A percentile compares a stretch with the other conserved stretches of the same genome.
phyloP scores from a whole-genome alignment of 2,329 filamentous ascomycete species.

The Xylaria multiplex region DNA sequence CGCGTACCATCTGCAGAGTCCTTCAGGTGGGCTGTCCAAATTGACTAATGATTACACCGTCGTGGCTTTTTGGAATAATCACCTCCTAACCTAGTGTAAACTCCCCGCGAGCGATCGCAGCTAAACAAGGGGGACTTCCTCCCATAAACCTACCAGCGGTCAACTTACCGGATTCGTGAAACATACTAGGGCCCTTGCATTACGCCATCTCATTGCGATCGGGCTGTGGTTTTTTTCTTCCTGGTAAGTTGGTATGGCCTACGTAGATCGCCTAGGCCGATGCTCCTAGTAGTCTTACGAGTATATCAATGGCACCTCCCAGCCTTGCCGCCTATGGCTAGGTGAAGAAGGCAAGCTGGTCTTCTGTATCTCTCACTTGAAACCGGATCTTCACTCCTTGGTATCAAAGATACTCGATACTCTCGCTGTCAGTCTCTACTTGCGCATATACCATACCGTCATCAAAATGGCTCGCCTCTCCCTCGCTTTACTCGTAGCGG shows the following conservation, averaged over 20 bases:
- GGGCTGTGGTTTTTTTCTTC: constrained; percentile 1
- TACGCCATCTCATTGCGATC: constrained; percentile 7
- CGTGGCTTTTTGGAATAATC: too few species aligned
- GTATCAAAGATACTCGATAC: constrained; percentile 11
- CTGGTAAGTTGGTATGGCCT: constrained; percentile 5
- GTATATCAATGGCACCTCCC: constrained; percentile 28
- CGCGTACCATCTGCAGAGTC: constrained; percentile 1
- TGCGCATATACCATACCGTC: constrained; percentile 3
- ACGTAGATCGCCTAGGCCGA: not conserved
- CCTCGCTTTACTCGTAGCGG: constrained; percentile 29
- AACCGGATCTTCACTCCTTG: constrained; percentile 11
- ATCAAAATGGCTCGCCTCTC: constrained; percentile 35
- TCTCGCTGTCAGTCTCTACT: constrained; percentile 11
- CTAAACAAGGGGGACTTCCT: not conserved
- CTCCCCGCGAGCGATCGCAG: constrained; percentile 24
- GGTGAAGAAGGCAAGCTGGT: constrained; percentile 27
- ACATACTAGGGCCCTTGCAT: constrained; percentile 21
- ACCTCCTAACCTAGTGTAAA: not conserved
- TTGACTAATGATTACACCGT: too few species aligned
- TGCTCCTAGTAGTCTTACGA: constrained; percentile 1
- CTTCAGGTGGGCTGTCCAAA: too few species aligned
- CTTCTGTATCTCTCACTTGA: constrained; percentile 27
- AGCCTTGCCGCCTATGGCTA: not conserved
- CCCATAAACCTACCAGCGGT: constrained; percentile 13
- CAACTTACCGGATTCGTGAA: constrained; percentile 29